A percentile compares a stretch with the other conserved stretches of the same genome.
phyloP scores from a whole-genome alignment of 2,329 filamentous ascomycete genomes.

The Penicillium sp. region DNA sequence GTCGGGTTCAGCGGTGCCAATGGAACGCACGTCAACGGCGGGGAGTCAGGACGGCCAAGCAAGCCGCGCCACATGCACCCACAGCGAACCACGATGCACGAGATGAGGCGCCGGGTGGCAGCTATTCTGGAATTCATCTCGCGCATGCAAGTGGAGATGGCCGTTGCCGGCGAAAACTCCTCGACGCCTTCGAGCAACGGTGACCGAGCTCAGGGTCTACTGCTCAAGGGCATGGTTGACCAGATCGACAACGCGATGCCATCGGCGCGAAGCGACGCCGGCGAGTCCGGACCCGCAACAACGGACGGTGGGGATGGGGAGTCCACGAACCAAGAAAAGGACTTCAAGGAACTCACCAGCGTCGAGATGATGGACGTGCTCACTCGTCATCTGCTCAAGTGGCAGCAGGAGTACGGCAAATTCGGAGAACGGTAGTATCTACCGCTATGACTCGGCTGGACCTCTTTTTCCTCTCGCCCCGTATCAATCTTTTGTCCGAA shows the following conservation, averaged over 20 bases:
- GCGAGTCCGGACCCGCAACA: slow-evolving; percentile 26
- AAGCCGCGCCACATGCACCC: slow-evolving; percentile 57
- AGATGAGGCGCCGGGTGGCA: slow-evolving; percentile 79
- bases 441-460: background rate
- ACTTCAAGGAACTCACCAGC: slow-evolving; percentile 72
- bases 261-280: slow-evolving; percentile 26
- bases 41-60: slow-evolving; percentile 56
- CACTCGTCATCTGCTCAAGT: slow-evolving; percentile 74
- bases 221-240: slow-evolving; percentile 36
- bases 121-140: slow-evolving; percentile 87
- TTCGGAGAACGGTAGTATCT: slow-evolving; percentile 47
- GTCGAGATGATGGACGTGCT: slow-evolving; percentile 88
- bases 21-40: slow-evolving; percentile 53
- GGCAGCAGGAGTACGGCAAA: slow-evolving; percentile 70
- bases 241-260: slow-evolving; percentile 32
- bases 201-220: slow-evolving; percentile 33
- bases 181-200: slow-evolving; percentile 39
- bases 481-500: slow-evolving; percentile 12
- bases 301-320: slow-evolving; percentile 28
- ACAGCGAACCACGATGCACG: slow-evolving; percentile 69
- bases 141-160: slow-evolving; percentile 82
- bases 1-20: slow-evolving; percentile 33
- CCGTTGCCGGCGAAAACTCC: slow-evolving; percentile 52
- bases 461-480: slow-evolving; percentile 3
- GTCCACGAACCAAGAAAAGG: slow-evolving; percentile 37